Evolutionary conservation across 345 rosid genomes (phyloP), one percentile per base, ranked within the genome.

Genomic region (Conringia planisiliqua): DNA sequence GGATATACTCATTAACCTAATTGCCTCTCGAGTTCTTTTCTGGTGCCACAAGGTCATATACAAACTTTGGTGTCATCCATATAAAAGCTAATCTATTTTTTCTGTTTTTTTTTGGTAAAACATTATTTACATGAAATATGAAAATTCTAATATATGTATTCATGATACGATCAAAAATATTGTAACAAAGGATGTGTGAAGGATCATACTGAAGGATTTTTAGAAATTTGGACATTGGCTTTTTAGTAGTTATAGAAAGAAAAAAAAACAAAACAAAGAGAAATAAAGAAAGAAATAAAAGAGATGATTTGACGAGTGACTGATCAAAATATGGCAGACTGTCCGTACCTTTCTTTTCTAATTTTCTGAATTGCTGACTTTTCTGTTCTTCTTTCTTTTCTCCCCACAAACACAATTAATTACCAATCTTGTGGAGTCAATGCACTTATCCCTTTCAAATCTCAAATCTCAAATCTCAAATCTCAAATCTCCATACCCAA

Each of bases 261-360:
- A 8, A 6, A 6, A 43, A 20, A 9, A 50, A 50, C 14, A 58
- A 17, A 10, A 52, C 1, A 6, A 35, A 10, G 24, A 38, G 4
- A 66, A 50, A 66, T 4, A 51, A 36, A 66, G 0, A 26, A 43
- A 42, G 0, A 73, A 54, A 44, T 0, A 18, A 71, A 17, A 50
- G 40, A 48, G 56, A 64, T 78, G 81, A 78, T 78, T 78, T 78
- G 81, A 78, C 81, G 77, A 78, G 73, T 78, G 81, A 71, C 77
- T 71, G 77, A 78, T 78, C 77, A 78, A 66, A 66, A 58, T 65
- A 71, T 71, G 62, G 73, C 72, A 66, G 77, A 78, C 73, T 72
- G 68, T 66, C 73, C 73, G 77, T 71, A 71, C 81, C 63, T 71
- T 66, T 77, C 72, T 64, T 77, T 76, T 70, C 71, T 70, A 76